Evolutionary conservation across 164 flowering plant genomes (phyloP).

Genomic region (Vitis rupestris): DNA sequence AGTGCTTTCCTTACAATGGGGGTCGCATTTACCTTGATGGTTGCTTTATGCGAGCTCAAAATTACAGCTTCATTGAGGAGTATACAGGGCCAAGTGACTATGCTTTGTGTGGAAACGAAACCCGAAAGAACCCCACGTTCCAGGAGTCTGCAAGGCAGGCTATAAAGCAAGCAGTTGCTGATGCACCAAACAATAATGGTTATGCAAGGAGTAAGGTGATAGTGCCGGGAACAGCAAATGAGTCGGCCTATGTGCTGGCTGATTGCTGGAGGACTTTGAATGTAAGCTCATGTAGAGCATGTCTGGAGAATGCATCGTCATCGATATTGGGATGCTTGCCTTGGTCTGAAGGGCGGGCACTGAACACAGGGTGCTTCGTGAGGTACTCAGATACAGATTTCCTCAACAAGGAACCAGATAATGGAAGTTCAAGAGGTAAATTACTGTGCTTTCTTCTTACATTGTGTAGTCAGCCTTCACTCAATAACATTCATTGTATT

Average conservation of each 20-base stretch:
- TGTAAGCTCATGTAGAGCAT: conserved; percentile 54
- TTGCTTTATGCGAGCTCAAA: conserved; percentile 73
- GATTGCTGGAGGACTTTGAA: conserved; percentile 76
- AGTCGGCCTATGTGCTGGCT: conserved; percentile 67
- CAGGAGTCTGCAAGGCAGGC: conserved; percentile 47
- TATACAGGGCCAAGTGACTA: conserved; percentile 50
- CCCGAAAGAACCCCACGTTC: conserved; percentile 36
- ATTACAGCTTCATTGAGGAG: conserved; percentile 66
- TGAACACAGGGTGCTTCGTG: conserved; percentile 86
- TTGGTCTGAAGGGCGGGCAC: conserved; percentile 76
- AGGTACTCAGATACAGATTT: conserved; percentile 79
- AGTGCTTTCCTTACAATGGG: conserved; percentile 59
- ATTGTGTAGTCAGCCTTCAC: not conserved
- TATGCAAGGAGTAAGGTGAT: conserved; percentile 40
- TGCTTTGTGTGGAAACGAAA: conserved; percentile 55
- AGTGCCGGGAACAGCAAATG: conserved; percentile 40
- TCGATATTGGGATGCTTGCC: conserved; percentile 71
- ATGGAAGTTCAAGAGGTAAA: conserved; percentile 50
- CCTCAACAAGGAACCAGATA: conserved; percentile 47
- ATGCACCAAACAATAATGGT: conserved; percentile 47
- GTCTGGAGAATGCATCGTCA: conserved; percentile 66
- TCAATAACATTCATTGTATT: not conserved
- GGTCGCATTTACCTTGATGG: conserved; percentile 77
- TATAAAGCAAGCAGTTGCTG: conserved; percentile 35
- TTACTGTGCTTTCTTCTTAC: not conserved